Percentiles rank a stretch among this genome's conserved stretches.
Evolutionary conservation across 169 alveolate genomes (phyloP).

Genomic region (Plasmodium ovale): DNA sequence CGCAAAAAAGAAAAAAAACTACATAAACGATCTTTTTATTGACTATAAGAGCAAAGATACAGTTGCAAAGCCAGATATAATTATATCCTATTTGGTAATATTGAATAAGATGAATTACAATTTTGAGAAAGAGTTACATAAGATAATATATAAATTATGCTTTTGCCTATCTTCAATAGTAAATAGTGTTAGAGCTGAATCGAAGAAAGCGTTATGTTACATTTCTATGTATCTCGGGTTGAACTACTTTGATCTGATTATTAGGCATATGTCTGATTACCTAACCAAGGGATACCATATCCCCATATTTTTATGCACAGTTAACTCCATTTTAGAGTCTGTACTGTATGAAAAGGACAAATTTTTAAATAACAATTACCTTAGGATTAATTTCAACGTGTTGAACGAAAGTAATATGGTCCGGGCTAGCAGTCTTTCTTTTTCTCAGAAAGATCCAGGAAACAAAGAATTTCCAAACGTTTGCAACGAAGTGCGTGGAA

Average conservation of each 20-base stretch:
- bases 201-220: constrained; percentile 59
- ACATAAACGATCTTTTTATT: constrained; percentile 62
- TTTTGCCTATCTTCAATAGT: constrained; percentile 51
- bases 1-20: constrained; percentile 40
- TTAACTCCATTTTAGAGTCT: constrained; percentile 54
- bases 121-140: constrained; percentile 73
- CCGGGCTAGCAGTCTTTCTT: background rate
- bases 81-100: constrained; percentile 58
- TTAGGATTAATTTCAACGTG: constrained; percentile 26
- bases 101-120: constrained; percentile 69
- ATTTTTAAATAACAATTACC: constrained; percentile 50
- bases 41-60: constrained; percentile 47
- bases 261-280: constrained; percentile 67
- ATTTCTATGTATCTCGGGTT: constrained; percentile 76
- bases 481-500: no score
- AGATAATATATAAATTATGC: constrained; percentile 63
- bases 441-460: background rate
- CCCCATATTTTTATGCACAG: constrained; percentile 61
- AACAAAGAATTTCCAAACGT: background rate
- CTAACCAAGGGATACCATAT: constrained; percentile 71
- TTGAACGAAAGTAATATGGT: constrained; percentile 4
- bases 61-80: constrained; percentile 61
- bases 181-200: constrained; percentile 62
- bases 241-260: constrained; percentile 58
- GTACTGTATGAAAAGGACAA: constrained; percentile 56